phyloP scores from a whole-genome alignment of 352 stramenopile species.

The Phytophthora cactorum region DNA sequence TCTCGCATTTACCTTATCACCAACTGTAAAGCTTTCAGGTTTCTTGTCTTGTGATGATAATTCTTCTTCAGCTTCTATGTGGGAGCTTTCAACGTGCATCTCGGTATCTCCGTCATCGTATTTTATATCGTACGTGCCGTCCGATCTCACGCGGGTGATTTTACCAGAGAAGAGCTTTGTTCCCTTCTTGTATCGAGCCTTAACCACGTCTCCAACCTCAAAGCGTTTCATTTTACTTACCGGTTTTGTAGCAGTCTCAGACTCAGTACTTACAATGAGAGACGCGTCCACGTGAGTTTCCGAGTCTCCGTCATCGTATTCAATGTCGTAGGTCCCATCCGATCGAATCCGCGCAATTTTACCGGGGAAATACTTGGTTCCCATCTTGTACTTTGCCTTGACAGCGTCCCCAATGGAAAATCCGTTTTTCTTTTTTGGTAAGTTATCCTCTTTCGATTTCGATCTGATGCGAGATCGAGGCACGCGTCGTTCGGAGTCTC shows the following conservation, averaged over 20 bases:
- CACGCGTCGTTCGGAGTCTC: slow-evolving; percentile 54
- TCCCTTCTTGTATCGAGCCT: slow-evolving; percentile 53
- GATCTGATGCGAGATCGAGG: slow-evolving; percentile 31
- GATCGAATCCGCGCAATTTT: slow-evolving; percentile 52
- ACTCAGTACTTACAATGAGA: slow-evolving; percentile 20
- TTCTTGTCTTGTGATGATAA: slow-evolving; percentile 11
- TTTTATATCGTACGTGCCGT: slow-evolving; percentile 75
- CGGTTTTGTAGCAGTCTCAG: slow-evolving; percentile 4
- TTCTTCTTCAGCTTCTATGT: slow-evolving; percentile 25
- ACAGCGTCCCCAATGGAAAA: slow-evolving; percentile 49
- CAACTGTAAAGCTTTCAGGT: slow-evolving; percentile 29
- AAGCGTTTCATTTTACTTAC: slow-evolving; percentile 18
- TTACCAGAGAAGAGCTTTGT: slow-evolving; percentile 49
- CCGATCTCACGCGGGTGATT: slow-evolving; percentile 48
- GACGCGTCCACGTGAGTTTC: slow-evolving; percentile 31
- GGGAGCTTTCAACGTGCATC: slow-evolving; percentile 30
- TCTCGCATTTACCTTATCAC: slow-evolving; percentile 48
- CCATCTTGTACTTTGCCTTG: slow-evolving; percentile 54
- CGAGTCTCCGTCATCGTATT: slow-evolving; percentile 51
- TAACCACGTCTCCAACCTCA: slow-evolving; percentile 34
- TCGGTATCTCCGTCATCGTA: slow-evolving; percentile 71
- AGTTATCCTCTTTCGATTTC: slow-evolving; percentile 9
- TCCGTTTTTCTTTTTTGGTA: slow-evolving; percentile 19
- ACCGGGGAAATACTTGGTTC: slow-evolving; percentile 48
- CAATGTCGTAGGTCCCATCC: slow-evolving; percentile 65